These are phyloP conservation scores for Saccharomyces paradoxus DNA, from an alignment of 805 yeast genomes.

Conservation along the genomic window DNA sequence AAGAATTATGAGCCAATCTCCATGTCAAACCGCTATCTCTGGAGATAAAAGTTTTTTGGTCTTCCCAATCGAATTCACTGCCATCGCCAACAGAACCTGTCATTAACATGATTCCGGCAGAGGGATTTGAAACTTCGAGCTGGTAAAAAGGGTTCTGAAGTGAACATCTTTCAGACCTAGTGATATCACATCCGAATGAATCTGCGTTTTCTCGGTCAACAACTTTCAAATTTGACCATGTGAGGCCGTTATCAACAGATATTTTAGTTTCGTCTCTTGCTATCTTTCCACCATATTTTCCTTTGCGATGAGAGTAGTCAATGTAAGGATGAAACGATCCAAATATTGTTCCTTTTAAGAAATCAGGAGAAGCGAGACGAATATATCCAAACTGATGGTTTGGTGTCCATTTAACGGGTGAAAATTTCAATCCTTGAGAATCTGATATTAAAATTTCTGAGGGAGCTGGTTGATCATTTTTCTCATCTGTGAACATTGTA, in stretches of 20 bases:
- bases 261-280: slow-evolving; percentile 30
- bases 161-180: slow-evolving; percentile 40
- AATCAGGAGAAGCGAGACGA: slow-evolving; percentile 1
- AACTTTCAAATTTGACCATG: slow-evolving; percentile 43
- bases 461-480: background rate
- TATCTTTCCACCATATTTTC: background rate
- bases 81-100: slow-evolving; percentile 15
- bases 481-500: slow-evolving; percentile 6
- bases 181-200: slow-evolving; percentile 20
- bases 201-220: slow-evolving; percentile 35
- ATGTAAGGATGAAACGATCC: slow-evolving; percentile 3
- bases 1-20: slow-evolving; percentile 45
- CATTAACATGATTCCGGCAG: slow-evolving; percentile 42
- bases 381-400: slow-evolving; percentile 4
- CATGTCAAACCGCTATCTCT: slow-evolving; percentile 74
- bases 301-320: background rate
- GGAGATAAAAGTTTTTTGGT: slow-evolving; percentile 49
- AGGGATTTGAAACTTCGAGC: slow-evolving; percentile 34
- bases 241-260: slow-evolving; percentile 45
- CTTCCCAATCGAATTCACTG: background rate
- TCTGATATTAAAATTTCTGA: slow-evolving; percentile 24
- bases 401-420: slow-evolving; percentile 10
- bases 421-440: slow-evolving; percentile 26
- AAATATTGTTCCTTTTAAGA: slow-evolving; percentile 19
- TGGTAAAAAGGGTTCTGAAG: slow-evolving; percentile 29